Base-by-base conservation (phyloP, 108 stramenopile genomes). In the Skeletonema potamos region DNA sequence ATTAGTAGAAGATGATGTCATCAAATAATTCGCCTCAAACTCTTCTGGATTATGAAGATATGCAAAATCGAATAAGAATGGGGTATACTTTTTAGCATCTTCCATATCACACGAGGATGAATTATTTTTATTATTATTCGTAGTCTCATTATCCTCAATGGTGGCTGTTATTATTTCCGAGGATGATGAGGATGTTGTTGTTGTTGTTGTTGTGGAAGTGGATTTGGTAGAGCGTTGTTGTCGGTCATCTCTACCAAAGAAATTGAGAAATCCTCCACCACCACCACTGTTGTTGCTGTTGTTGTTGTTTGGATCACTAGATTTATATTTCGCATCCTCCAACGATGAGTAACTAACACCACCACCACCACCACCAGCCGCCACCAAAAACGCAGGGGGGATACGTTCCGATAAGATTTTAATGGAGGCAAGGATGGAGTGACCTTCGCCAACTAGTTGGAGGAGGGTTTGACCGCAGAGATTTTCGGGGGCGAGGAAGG, bases 391-490 rank as follows among this genome's bases (percentile, higher is more conserved):
- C 24, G 74, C 80, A 9, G 55, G 34, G 1, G 87, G 87, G 3
- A 86, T 36, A 0, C 67, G 68, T 27, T 79, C 83, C 3, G 74
- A 65, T 17, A 84, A 58, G 54, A 82, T 77, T 6, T 69, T 62
- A 6, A 90, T 56, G 37, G 86, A 84, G 27, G 89, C 81, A 3
- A 86, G 37, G 10, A 87, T 82, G 27, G 81, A 33, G 34, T 74
- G 76, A n/a, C 85, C 89, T 5, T 68, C 54, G 8, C 78, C 64
- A 7, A 82, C 84, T 48, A 91, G 74, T 13, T 57, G 62, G 56
- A 91, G 86, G 58, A 88, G 77, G 30, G 82, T 83, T 63, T 72
- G 77, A 3, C 86, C 89, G 84, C 89, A 91, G 17, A 83, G 58
- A 57, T 83, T 87, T 17, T 80, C 62, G 36, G 64, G 55, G 34